phyloP scores from a whole-genome alignment of 176 grass and related monocot genomes.

The Eremochloa ophiuroides region DNA sequence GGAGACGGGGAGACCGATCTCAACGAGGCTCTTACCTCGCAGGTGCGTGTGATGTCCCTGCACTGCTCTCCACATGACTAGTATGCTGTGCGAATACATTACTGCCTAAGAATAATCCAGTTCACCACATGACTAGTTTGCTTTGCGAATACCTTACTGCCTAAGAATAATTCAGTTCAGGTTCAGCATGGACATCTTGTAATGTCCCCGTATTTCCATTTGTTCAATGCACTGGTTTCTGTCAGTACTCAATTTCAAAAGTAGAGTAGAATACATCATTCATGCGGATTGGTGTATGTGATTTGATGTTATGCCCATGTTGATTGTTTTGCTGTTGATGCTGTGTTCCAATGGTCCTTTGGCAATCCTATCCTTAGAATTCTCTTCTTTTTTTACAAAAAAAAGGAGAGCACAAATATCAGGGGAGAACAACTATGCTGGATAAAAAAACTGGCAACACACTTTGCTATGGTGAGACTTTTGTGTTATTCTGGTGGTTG shows the following conservation, averaged over 20 bases:
- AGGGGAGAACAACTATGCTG: not conserved
- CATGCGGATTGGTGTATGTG: not conserved
- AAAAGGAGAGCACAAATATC: not conserved
- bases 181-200: not conserved
- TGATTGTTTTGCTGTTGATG: not conserved
- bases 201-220: not conserved
- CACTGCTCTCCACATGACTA: not conserved
- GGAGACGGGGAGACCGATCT: constrained; percentile 19
- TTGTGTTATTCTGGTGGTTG: not conserved
- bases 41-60: constrained; percentile 39
- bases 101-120: not conserved
- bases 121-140: no score
- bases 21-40: constrained; percentile 38
- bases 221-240: not conserved
- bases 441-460: not conserved
- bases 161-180: not conserved
- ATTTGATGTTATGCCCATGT: not conserved
- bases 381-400: not conserved
- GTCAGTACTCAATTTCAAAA: not conserved
- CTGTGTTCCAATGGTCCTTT: not conserved
- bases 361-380: not conserved
- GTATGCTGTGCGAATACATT: not conserved
- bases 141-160: not conserved
- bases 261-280: not conserved
- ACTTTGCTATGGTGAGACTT: not conserved